Base-by-base conservation (phyloP, 306 rosid species). In the Lathyrus oleraceus region DNA sequence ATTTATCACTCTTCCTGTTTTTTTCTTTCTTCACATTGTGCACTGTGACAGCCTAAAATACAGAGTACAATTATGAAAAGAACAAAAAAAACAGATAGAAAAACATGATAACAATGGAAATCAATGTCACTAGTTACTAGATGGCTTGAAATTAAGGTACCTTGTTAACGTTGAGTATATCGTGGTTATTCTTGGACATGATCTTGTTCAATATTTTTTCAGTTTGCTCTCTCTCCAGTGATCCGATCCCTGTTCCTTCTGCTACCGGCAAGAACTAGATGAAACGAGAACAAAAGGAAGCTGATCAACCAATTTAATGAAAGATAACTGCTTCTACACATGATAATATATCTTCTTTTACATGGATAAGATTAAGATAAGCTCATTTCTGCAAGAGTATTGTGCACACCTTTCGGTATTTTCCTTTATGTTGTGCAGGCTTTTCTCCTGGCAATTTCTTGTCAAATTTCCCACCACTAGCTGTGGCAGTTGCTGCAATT, bases 391-490 rank as follows among this genome's bases (percentile, higher is more conserved):
- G 27, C 27, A 25, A 3, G 4, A 25, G 28, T 25, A 25, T 25
- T 25, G 28, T 25, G 4, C 28, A 61, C 69, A 65, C 97, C 99
- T 91, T 94, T 72, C 97, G 88, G 72, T 78, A 79, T 85, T 91
- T 94, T 80, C 96, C 96, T 78, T 83, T 32, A 72, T 94, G 95
- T 70, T 82, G 81, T 5, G 87, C 80, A 69, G 93, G 87, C 81
- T 86, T 94, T 82, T 94, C 97, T 8, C 99, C 99, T 0, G 83
- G 69, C 67, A 94, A 80, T 80, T 87, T 94, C 83, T 87, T 91
- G 81, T 94, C 99, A 74, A 91, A 94, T 70, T 94, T 94, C 36
- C 99, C 99, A 53, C 96, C 98, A 60, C 98, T 94, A 51, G 97
- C 98, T 8, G 97, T 91, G 23, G 99, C 80, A 63, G 89, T 80